Conservation (phyloP, 306 rosid species). For the Acacia crassicarpa region DNA sequence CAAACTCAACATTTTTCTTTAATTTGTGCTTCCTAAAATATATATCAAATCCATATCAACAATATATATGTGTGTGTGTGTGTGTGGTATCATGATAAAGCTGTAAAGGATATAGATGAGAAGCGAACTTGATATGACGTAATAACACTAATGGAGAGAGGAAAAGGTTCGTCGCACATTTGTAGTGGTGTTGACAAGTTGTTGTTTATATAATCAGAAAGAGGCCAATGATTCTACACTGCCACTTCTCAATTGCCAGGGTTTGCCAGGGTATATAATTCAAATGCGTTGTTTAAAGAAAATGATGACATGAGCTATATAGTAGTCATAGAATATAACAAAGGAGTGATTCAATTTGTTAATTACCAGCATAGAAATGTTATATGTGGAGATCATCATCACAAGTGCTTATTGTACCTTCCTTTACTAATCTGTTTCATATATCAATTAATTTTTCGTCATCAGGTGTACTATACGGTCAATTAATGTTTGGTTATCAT, state of each 20-base stretch:
- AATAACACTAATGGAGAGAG: slow-evolving; percentile 24
- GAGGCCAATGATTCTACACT: slow-evolving; percentile 36
- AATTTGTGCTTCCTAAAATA: not conserved
- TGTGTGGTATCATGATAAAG: slow-evolving; percentile 4
- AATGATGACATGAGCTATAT: slow-evolving; percentile 19
- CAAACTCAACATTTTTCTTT: not conserved
- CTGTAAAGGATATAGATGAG: slow-evolving; percentile 25
- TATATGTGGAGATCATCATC: not conserved
- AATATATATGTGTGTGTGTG: not conserved
- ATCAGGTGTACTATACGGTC: not conserved
- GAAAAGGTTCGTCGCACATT: slow-evolving; percentile 18
- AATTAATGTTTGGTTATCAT: slow-evolving; percentile 9
- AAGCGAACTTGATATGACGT: slow-evolving; percentile 31
- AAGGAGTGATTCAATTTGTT: slow-evolving; percentile 12
- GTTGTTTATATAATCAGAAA: slow-evolving; percentile 30
- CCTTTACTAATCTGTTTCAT: not conserved
- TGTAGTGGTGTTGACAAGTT: slow-evolving; percentile 43
- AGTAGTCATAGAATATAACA: slow-evolving; percentile 3
- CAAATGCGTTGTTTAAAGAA: slow-evolving; percentile 1
- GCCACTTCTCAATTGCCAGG: slow-evolving; percentile 21
- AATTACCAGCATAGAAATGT: not conserved
- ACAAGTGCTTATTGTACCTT: not conserved
- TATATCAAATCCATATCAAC: not conserved
- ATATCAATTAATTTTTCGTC: slow-evolving; percentile 11
- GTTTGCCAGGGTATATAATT: not conserved